Conservation (phyloP, 1,284 basidiomycete species). For the Bondarzewia mesenterica region DNA sequence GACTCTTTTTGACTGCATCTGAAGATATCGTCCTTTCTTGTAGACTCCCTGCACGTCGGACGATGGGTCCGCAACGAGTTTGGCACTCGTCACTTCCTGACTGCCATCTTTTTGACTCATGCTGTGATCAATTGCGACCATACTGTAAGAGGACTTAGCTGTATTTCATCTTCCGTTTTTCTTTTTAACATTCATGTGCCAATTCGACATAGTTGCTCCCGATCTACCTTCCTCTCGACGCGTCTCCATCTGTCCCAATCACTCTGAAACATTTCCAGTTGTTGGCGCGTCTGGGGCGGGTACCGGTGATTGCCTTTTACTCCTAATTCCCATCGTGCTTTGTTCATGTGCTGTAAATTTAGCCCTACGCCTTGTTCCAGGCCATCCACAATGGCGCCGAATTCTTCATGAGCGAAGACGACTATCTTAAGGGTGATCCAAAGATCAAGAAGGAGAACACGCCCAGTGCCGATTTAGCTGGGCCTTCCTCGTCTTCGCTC, state of each 20-base stretch:
- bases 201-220: slow-evolving; percentile 34
- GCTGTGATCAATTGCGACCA: slow-evolving; percentile 57
- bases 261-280: slow-evolving; percentile 67
- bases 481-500: slow-evolving; percentile 3
- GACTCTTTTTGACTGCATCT: background rate
- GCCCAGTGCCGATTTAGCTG: slow-evolving; percentile 10
- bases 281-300: slow-evolving; percentile 52
- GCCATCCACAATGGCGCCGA: slow-evolving; percentile 55
- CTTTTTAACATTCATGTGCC: background rate
- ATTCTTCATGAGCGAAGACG: slow-evolving; percentile 60
- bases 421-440: slow-evolving; percentile 38
- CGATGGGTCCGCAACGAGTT: slow-evolving; percentile 50
- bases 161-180: background rate
- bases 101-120: slow-evolving; percentile 63
- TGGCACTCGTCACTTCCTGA: slow-evolving; percentile 43
- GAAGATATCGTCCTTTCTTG: background rate
- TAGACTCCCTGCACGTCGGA: slow-evolving; percentile 51
- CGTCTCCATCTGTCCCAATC: slow-evolving; percentile 39
- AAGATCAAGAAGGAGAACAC: slow-evolving; percentile 31
- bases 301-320: slow-evolving; percentile 36
- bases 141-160: slow-evolving; percentile 38
- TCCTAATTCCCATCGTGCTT: background rate
- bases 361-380: slow-evolving; percentile 46
- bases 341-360: background rate
- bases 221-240: slow-evolving; percentile 27